A percentile compares a stretch with the other conserved stretches of the same genome.
Evolutionary conservation across 1,284 basidiomycete species (phyloP).

Genomic region (Cronartium ribicola): DNA sequence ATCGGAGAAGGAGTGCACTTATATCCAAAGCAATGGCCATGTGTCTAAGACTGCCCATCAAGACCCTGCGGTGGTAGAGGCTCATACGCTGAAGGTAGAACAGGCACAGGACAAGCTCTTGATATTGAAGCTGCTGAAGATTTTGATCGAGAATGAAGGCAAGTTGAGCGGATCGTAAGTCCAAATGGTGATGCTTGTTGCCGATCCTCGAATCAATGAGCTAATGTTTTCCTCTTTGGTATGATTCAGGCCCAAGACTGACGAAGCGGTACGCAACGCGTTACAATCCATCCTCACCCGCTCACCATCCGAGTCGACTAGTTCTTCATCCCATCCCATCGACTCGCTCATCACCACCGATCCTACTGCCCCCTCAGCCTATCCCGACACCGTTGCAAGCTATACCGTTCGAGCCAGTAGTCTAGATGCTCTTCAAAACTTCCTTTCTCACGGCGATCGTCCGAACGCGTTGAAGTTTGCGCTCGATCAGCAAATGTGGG

Average conservation of each 20-base stretch:
- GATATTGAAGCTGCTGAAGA: conserved; percentile 36
- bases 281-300: conserved; percentile 22
- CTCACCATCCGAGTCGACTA: neutral
- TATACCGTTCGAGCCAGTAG: conserved; percentile 34
- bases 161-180: conserved; percentile 41
- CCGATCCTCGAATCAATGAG: too few relatives aligned
- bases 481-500: conserved; percentile 81
- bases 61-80: neutral
- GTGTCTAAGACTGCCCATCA: neutral
- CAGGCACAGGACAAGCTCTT: conserved; percentile 32
- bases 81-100: conserved; percentile 1
- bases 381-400: conserved; percentile 20
- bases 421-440: conserved; percentile 47
- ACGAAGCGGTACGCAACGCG: conserved; percentile 35
- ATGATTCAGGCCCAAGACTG: conserved; percentile 13
- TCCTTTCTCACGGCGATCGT: conserved; percentile 65
- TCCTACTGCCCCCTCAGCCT: neutral
- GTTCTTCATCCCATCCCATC: neutral
- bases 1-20: conserved; percentile 21
- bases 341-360: neutral
- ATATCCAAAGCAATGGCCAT: conserved; percentile 16
- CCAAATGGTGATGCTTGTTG: neutral
- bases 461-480: conserved; percentile 83
- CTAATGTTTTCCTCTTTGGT: neutral
- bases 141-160: conserved; percentile 39